Percentiles rank a stretch among this genome's conserved stretches.
Evolutionary conservation across 2,329 filamentous ascomycete genomes (phyloP).

Genomic region (Cytospora piceicola): DNA sequence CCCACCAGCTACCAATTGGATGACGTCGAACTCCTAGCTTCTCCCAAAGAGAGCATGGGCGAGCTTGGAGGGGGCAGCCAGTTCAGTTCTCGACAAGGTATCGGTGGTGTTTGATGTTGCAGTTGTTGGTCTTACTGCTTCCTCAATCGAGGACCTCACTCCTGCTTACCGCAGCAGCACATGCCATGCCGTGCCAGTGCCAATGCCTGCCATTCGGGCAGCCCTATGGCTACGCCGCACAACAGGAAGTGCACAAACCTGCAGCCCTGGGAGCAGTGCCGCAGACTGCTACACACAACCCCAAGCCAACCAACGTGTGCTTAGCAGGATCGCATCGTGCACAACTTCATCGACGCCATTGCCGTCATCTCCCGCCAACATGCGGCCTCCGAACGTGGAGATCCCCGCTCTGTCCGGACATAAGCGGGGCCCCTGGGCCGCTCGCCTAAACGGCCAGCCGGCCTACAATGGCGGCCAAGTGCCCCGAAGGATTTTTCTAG

Average conservation of each 20-base stretch:
- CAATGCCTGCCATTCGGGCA: too few relatives aligned
- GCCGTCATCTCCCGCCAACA: conserved; percentile 6
- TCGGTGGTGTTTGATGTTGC: background rate
- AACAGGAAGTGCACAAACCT: background rate
- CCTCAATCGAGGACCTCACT: background rate
- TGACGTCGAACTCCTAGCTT: conserved; percentile 6
- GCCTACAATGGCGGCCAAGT: conserved; percentile 18
- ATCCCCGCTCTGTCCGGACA: conserved; percentile 5
- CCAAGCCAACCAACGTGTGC: background rate
- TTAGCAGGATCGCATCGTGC: background rate
- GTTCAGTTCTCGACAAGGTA: background rate
- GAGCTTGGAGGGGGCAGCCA: background rate
- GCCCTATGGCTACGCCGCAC: background rate
- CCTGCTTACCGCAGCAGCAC: too few relatives aligned
- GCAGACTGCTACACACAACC: background rate
- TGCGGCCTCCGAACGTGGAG: conserved; percentile 23
- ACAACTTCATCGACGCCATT: conserved; percentile 18
- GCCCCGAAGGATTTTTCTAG: conserved; percentile 22
- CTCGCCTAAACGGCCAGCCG: conserved; percentile 13
- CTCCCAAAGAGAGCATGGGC: background rate
- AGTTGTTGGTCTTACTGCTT: background rate
- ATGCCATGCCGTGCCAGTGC: too few relatives aligned
- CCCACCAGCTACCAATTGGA: conserved; percentile 7
- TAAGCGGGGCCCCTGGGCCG: conserved; percentile 22
- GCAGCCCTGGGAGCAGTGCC: background rate